Conservation (phyloP, 176 grass and related monocot species). For the Juncus inflexus region DNA sequence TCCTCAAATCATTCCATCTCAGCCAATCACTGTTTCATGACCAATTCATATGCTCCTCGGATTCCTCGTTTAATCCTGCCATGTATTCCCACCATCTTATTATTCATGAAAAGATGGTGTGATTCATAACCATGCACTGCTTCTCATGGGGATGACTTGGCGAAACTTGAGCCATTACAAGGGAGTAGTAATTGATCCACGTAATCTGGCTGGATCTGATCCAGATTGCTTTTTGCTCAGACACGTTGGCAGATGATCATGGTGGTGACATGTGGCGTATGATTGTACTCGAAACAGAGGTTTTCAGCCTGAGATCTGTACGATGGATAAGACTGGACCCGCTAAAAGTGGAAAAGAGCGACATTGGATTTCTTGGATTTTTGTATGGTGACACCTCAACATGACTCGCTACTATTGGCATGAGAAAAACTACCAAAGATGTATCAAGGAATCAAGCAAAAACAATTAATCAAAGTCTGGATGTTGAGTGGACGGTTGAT, state of each 20-base stretch:
- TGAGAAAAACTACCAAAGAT: no score
- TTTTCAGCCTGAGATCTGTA: neutral
- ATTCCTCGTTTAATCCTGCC: no score
- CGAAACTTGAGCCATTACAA: neutral
- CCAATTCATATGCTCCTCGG: no score
- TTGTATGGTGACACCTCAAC: slow-evolving; percentile 13
- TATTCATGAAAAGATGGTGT: neutral
- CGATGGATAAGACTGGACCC: slow-evolving; percentile 19
- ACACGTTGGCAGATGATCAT: neutral
- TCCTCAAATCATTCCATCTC: no score
- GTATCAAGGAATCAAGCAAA: neutral
- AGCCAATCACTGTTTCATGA: no score
- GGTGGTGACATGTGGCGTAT: neutral
- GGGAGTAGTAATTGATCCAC: neutral
- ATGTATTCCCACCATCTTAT: neutral
- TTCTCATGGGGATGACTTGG: neutral
- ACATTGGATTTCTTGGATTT: neutral
- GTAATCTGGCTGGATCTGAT: slow-evolving; percentile 15
- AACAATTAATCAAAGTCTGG: neutral
- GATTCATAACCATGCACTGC: no score
- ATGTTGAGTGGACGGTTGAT: neutral
- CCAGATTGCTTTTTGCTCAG: neutral
- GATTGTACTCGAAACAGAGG: neutral
- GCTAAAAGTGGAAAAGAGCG: neutral
- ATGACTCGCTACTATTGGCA: slow-evolving; percentile 2